Percentiles rank a stretch among this genome's conserved stretches.
phyloP scores from a whole-genome alignment of 2,329 filamentous ascomycete genomes.

The Calycina marina region DNA sequence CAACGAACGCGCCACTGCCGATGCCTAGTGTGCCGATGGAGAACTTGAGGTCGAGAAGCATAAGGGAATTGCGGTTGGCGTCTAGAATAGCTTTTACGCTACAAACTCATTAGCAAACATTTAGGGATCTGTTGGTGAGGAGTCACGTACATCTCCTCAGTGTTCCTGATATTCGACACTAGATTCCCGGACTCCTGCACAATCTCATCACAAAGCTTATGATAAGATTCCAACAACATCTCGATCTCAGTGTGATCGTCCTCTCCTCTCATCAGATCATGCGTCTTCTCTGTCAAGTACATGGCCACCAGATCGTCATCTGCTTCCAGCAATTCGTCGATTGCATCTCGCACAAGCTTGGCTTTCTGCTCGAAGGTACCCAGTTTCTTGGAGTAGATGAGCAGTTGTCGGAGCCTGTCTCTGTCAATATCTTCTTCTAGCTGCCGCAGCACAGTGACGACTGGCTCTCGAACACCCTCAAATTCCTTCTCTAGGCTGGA shows the following conservation, averaged over 20 bases:
- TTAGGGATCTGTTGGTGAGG: background rate
- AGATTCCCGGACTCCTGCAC: slow-evolving; percentile 89
- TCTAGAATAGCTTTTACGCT: slow-evolving; percentile 94
- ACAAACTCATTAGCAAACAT: slow-evolving; percentile 11
- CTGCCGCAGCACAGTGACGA: slow-evolving; percentile 75
- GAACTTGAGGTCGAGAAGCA: slow-evolving; percentile 94
- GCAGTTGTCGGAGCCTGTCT: slow-evolving; percentile 77
- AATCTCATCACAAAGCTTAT: slow-evolving; percentile 96
- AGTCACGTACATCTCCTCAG: slow-evolving; percentile 77
- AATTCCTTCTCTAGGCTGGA: slow-evolving; percentile 87
- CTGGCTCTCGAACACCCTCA: slow-evolving; percentile 81
- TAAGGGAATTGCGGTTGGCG: slow-evolving; percentile 93
- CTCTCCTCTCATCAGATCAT: slow-evolving; percentile 56
- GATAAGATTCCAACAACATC: slow-evolving; percentile 91
- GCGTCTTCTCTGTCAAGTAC: slow-evolving; percentile 84
- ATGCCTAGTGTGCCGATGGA: slow-evolving; percentile 91
- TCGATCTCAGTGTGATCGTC: slow-evolving; percentile 94
- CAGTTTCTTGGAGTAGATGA: slow-evolving; percentile 89
- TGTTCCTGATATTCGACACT: slow-evolving; percentile 90
- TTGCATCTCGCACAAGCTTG: slow-evolving; percentile 81
- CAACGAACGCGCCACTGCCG: slow-evolving; percentile 85
- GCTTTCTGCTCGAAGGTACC: slow-evolving; percentile 97
- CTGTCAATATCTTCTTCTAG: slow-evolving; percentile 94
- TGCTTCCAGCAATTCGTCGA: slow-evolving; percentile 88
- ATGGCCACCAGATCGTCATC: slow-evolving; percentile 90